Percentiles rank a stretch among this genome's conserved stretches.
Conservation (phyloP, 345 rosid genomes). For the Citrus reticulata region DNA sequence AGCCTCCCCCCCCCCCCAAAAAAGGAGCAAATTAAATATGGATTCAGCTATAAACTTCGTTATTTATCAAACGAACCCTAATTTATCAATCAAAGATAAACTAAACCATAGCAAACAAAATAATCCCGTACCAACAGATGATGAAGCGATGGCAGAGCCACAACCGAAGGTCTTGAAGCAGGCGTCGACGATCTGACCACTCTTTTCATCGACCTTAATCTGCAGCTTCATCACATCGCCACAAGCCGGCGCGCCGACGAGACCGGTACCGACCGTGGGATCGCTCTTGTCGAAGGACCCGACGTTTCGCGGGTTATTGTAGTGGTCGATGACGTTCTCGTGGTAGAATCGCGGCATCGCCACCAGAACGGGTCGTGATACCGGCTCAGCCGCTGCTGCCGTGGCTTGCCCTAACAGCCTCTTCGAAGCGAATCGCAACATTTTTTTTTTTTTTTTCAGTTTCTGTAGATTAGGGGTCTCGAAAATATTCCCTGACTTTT, state of each 20-base stretch:
- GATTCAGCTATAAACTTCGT: neutral
- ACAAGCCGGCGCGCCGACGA: slow-evolving; percentile 98
- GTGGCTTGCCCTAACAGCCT: slow-evolving; percentile 40
- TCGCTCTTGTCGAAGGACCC: slow-evolving; percentile 95
- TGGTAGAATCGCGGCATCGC: slow-evolving; percentile 57
- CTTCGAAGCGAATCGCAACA: slow-evolving; percentile 54
- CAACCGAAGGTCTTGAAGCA: slow-evolving; percentile 98
- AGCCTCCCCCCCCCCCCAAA: too few relatives aligned
- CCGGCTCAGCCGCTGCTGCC: slow-evolving; percentile 17
- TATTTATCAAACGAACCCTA: neutral
- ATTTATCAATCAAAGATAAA: neutral
- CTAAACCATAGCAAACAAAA: neutral
- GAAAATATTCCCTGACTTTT: neutral
- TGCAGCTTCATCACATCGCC: slow-evolving; percentile 99
- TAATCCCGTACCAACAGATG: slow-evolving; percentile 74
- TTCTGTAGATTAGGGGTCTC: neutral
- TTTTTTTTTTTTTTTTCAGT: neutral
- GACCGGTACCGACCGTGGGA: slow-evolving; percentile 80
- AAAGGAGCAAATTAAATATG: neutral
- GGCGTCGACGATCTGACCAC: slow-evolving; percentile 84
- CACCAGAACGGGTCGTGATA: slow-evolving; percentile 23
- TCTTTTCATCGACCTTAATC: slow-evolving; percentile 80
- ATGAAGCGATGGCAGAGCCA: slow-evolving; percentile 96
- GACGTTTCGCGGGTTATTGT: slow-evolving; percentile 91
- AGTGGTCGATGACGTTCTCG: slow-evolving; percentile 95